Conservation (phyloP, 2,329 filamentous ascomycete species). For the Trichoderma sp. region DNA sequence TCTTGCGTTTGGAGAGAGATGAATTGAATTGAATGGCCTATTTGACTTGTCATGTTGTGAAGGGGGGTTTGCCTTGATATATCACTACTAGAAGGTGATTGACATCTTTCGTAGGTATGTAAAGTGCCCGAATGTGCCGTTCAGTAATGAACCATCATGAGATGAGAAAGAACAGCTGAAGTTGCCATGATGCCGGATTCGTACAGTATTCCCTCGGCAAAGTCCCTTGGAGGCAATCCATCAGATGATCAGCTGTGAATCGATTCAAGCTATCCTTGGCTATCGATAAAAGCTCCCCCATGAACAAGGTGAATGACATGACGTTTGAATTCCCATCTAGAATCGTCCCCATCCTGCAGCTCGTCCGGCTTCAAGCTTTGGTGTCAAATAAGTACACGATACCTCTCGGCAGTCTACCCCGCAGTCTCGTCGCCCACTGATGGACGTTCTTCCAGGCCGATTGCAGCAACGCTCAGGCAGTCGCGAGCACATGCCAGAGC, state of each 20-base stretch:
- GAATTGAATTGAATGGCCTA: too few relatives aligned
- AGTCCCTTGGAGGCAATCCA: background rate
- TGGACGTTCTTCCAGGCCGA: background rate
- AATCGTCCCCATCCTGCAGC: background rate
- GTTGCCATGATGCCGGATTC: too few relatives aligned
- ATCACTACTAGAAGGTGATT: too few relatives aligned
- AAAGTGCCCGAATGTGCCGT: too few relatives aligned
- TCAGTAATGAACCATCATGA: too few relatives aligned
- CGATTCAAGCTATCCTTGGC: background rate
- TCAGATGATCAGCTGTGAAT: background rate
- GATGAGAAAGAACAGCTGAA: too few relatives aligned
- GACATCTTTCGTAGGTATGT: too few relatives aligned
- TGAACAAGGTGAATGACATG: background rate
- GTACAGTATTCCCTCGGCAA: background rate
- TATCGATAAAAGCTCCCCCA: slow-evolving; percentile 7
- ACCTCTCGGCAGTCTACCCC: slow-evolving; percentile 20
- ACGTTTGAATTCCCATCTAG: background rate
- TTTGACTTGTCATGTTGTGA: too few relatives aligned
- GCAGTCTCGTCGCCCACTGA: background rate
- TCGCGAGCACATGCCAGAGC: slow-evolving; percentile 20
- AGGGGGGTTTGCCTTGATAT: too few relatives aligned
- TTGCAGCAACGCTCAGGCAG: background rate
- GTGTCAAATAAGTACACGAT: background rate
- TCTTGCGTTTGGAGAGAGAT: background rate
- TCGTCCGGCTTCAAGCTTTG: background rate